Evolutionary conservation across 1,284 basidiomycete genomes (phyloP).

Genomic region (Nidula niveotomentosa): DNA sequence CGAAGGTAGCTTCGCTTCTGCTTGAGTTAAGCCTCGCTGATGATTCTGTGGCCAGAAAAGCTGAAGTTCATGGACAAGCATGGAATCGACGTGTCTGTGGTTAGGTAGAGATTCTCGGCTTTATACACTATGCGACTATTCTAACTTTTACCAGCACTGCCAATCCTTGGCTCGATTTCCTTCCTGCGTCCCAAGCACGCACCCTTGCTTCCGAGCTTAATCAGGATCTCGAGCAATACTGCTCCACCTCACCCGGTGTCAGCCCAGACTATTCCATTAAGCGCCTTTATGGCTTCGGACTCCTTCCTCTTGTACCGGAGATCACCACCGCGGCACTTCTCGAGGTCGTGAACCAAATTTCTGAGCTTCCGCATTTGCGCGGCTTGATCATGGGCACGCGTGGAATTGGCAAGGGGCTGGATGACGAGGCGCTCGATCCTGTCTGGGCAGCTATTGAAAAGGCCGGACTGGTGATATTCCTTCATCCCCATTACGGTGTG

Average conservation of each 20-base stretch:
- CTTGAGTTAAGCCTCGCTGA: background rate
- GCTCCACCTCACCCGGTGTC: constrained; percentile 58
- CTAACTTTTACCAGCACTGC: constrained; percentile 49
- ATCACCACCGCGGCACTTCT: constrained; percentile 56
- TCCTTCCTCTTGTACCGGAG: constrained; percentile 76
- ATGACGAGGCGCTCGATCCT: constrained; percentile 74
- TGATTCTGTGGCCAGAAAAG: constrained; percentile 44
- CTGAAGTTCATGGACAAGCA: constrained; percentile 78
- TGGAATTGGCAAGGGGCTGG: constrained; percentile 77
- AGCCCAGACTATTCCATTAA: constrained; percentile 35
- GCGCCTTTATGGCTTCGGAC: constrained; percentile 81
- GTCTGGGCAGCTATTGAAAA: constrained; percentile 75
- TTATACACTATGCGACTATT: too few relatives aligned
- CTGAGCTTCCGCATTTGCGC: constrained; percentile 63
- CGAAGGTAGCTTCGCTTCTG: constrained; percentile 24
- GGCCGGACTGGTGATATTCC: constrained; percentile 70
- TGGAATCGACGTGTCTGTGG: constrained; percentile 68
- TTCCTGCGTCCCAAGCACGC: constrained; percentile 67
- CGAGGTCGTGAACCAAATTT: constrained; percentile 63
- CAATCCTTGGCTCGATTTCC: constrained; percentile 89
- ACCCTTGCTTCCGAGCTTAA: constrained; percentile 70
- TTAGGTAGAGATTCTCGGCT: constrained; percentile 41
- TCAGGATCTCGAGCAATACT: constrained; percentile 75
- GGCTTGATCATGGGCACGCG: constrained; percentile 83
- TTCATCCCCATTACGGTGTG: constrained; percentile 84